Base-by-base conservation (phyloP, 352 stramenopile species). In the Pythium coloratum region DNA sequence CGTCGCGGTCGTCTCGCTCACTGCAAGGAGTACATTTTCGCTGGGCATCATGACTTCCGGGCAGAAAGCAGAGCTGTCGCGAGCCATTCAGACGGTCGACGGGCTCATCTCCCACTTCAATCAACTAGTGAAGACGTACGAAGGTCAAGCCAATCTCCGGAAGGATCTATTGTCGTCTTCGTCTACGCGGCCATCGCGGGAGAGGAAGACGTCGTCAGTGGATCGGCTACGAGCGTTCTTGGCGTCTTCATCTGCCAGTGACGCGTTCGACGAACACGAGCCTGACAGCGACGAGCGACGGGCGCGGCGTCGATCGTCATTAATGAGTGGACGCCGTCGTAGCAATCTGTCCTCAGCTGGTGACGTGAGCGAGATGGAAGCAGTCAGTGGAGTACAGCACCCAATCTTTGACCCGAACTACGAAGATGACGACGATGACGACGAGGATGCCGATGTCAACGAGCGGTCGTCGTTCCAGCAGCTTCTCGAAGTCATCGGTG, bases 71-170 rank as follows among this genome's bases (percentile, higher is more conserved):
- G 75, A 83, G 44, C 68, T 78, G 0, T 90, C 81, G 1, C 73
- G 61, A 26, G 82, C 84, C 16, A 86, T 93, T 20, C 67, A 80
- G 32, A 84, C 81, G 16, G 82, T 93, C 2, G 80, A 91, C 57
- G 76, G 71, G 30, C 75, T 93, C 42, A 93, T 93, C 34, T 72
- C 81, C 20, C 77, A 80, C 59, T 93, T 92, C 61, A 88, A 89
- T 42, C 69, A 79, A 34, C 66, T 92, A 2, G 72, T 76, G 2
- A 78, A 78, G 53, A 83, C 59, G n/a, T 69, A 67, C 64, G 62
- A 75, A 64, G 59, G 65, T 1, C 66, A 68, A 34, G 66, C 55
- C 6, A 65, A 46, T 10, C 34, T 46, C 40, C 33, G 61, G 3
- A 49, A 36, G 33, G 62, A 65, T 12, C n/a, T 66, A 28, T 33